Evolutionary conservation across 2,329 filamentous ascomycete species (phyloP), one percentile per base, ranked within the genome.

Genomic region (Bimuria novae-zelandiae): DNA sequence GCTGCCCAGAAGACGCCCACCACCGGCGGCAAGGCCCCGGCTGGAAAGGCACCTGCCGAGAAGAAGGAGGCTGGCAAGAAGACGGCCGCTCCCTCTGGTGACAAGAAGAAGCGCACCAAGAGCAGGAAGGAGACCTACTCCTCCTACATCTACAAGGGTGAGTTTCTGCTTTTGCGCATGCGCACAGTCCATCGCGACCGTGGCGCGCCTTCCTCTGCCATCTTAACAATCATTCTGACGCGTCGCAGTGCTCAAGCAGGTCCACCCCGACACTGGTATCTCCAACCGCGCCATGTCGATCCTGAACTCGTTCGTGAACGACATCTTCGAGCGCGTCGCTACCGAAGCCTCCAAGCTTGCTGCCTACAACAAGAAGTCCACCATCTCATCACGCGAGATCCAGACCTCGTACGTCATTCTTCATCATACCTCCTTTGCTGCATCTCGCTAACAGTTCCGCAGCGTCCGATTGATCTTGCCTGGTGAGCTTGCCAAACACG

Each of bases 101-200:
- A 97, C 72, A 97, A 97, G 92, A 99, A 99, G 90, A 99, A 97
- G 92, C 91, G 94, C 76, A 96, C 92, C 83, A 99, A 99, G 92
- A 90, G 92, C 67, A 89, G 94, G 82, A 97, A 97, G 89, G 94
- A 99, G 86, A 99, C 94, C n/a, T 99, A 99, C 85, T 95, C 90
- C 69, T 95, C 91, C 51, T 99, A 99, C 87, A 99, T 99, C 82
- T 99, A 97, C 90, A 99, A 97, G 85, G 94, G 93, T 97, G 76
- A 78, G 85, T 75, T 60, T 60, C 45, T 41, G 30, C 30, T n/a
- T 55, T 33, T 40, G 55, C 56, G 54, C 62, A 50, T 56, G 43
- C 27, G 37, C 33, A 23, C 41, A 25, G 23, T 21, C 37, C 19
- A 48, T 39, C 51, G 23, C 44, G 16, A 37, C 37, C 10, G 17